A percentile compares a stretch with the other conserved stretches of the same genome.
Evolutionary conservation across 192 early-diverging fungal genomes (phyloP).

Genomic region (Linnemannia zychae): DNA sequence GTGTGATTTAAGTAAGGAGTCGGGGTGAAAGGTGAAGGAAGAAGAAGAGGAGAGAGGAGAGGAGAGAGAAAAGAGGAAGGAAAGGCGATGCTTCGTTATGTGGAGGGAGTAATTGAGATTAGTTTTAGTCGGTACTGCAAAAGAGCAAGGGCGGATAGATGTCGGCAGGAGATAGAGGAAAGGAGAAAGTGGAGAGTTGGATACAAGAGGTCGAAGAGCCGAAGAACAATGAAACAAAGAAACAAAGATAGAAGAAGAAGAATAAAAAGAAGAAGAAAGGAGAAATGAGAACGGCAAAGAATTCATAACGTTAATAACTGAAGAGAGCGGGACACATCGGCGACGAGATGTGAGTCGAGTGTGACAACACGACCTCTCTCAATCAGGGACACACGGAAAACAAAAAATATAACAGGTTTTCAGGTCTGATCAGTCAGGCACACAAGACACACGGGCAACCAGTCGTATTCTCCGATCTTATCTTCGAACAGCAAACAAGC

Average conservation of each 20-base stretch:
- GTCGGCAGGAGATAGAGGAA: neutral
- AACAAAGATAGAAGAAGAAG: conserved; percentile 20
- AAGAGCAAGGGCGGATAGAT: neutral
- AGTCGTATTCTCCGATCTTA: neutral
- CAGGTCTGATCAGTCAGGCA: neutral
- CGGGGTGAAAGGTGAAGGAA: neutral
- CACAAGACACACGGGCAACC: neutral
- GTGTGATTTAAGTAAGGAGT: neutral
- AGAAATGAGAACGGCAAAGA: neutral
- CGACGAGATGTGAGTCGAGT: neutral
- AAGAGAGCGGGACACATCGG: neutral
- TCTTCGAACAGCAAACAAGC: neutral
- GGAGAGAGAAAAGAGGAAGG: neutral
- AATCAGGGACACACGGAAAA: neutral
- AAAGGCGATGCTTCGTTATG: neutral
- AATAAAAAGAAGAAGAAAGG: neutral
- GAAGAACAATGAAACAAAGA: neutral
- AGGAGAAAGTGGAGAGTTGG: neutral
- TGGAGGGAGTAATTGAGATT: neutral
- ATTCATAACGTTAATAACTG: neutral
- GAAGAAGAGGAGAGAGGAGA: neutral
- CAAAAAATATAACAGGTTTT: conserved; percentile 10
- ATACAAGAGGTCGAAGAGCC: too few relatives aligned
- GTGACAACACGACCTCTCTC: neutral
- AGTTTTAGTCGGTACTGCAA: too few relatives aligned